Evolutionary conservation across 345 rosid species (phyloP), one percentile per base, ranked within the genome.

Genomic region (Moricandia arvensis): DNA sequence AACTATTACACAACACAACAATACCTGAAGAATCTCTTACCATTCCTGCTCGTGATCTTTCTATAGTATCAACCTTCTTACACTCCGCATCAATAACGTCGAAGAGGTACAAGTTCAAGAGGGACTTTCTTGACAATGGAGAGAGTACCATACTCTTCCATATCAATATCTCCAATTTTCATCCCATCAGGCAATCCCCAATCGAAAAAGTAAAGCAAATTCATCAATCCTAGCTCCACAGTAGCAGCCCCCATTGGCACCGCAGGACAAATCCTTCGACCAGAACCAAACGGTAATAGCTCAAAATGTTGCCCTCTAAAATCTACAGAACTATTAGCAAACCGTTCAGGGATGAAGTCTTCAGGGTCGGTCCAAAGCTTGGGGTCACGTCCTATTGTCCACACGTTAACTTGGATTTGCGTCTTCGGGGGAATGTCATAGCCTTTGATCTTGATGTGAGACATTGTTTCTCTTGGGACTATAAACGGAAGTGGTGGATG

Each of bases 241-340:
- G 37, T 45, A 17, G 78, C 75, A 11, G 24, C 33, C 8, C 68
- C 85, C 82, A 74, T 69, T 53, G 4, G 12, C 69, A 68, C 79
- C 58, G 80, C 88, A 0, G 88, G 88, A 66, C 88, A 87, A 6
- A 79, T 74, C 72, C 90, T 87, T 74, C 88, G 80, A 71, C 90
- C 90, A 31, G 83, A 81, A 16, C 88, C 90, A 69, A 85, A 85
- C 7, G 90, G 84, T 62, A 87, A 68, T 45, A 84, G 30, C n/a
- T 79, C 80, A 53, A 78, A 86, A 12, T 79, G 66, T 35, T 62
- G 66, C 35, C 66, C 66, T 62, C 47, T 62, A 6, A 62, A 62
- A 10, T 62, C 66, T 4, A 62, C 49, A 35, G 49, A 35, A 18
- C 30, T 62, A 62, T 62, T 18, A 0, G 15, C 30, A 41, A 85